Evolutionary conservation across 2,329 filamentous ascomycete species (phyloP), one percentile per base, ranked within the genome.

Genomic region (Macroventuria anomochaeta): DNA sequence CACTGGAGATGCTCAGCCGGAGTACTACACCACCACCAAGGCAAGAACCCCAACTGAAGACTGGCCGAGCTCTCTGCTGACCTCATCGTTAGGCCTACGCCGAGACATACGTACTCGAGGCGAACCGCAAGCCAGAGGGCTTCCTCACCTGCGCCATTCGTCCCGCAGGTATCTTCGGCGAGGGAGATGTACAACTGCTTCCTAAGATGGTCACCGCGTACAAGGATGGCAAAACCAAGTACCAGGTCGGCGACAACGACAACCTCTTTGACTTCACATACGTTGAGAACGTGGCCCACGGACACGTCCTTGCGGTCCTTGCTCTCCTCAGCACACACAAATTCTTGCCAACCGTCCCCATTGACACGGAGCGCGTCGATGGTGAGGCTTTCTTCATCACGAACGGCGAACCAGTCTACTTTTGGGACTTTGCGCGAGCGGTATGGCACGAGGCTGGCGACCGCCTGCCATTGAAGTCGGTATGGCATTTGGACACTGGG

Each of bases 221-320:
- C 63, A 74, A 73, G 61, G 74, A 74, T 44, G 77, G 79, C 31
- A 79, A 81, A 65, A 78, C 75, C 52, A 80, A 78, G 61, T 77
- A 79, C 57, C 80, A 83, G 57, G 71, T 83, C 40, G 81, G 81
- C 46, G 65, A 72, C 17, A 82, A 83, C 64, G 74, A 78, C 50
- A 83, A 83, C 63, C 69, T 82, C 2, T 83, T 81, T 70, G 81
- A 83, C 66, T 82, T 80, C 57, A 81, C 79, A 31, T 82, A 82
- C 59, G 77, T 81, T 37, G 79, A 74, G 33, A 83, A 83, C 63
- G 76, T 81, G 12, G 79, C 79, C 2, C 76, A 81, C 59, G 81
- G 77, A 0, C 81, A 84, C 58, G 68, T 83, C 42, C 75, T 83
- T 11, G 80, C 79, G 2, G 75, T 78, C 0, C 71, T 77, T 12